Evolutionary conservation across 1,284 basidiomycete genomes (phyloP).

Genomic region (Termitomyces sp.): DNA sequence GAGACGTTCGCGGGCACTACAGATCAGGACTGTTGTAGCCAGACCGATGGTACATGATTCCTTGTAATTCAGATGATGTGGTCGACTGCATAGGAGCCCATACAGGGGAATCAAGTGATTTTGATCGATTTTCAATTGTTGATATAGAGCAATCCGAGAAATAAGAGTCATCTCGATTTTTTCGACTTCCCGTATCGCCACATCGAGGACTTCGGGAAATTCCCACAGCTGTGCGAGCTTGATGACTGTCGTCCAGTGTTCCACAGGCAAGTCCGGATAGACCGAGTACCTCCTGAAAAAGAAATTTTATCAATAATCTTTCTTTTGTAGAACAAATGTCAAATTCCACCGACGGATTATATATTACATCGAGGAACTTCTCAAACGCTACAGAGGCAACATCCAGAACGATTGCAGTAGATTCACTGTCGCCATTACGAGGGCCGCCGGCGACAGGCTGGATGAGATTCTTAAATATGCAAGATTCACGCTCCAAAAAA

Average conservation of each 20-base stretch:
- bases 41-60: constrained; percentile 41
- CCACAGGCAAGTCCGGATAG: constrained; percentile 38
- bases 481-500: constrained; percentile 56
- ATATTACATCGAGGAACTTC: neutral
- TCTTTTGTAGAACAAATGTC: neutral
- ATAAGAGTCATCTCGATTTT: constrained; percentile 31
- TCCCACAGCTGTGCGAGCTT: constrained; percentile 39
- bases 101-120: constrained; percentile 20
- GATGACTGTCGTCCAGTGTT: constrained; percentile 43
- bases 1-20: constrained; percentile 36
- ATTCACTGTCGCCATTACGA: constrained; percentile 26
- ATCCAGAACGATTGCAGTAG: constrained; percentile 1
- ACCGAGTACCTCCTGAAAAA: constrained; percentile 44
- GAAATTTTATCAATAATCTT: neutral
- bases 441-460: constrained; percentile 28
- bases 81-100: constrained; percentile 22
- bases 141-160: constrained; percentile 36
- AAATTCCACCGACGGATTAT: neutral
- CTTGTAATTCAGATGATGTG: constrained; percentile 32
- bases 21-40: constrained; percentile 35
- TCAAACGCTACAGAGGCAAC: neutral
- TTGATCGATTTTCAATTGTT: constrained; percentile 22
- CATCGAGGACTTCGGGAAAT: constrained; percentile 38
- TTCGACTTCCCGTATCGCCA: constrained; percentile 40
- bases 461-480: constrained; percentile 42